phyloP scores from a whole-genome alignment of 257 asterid species.

The Cruciata laevipes region DNA sequence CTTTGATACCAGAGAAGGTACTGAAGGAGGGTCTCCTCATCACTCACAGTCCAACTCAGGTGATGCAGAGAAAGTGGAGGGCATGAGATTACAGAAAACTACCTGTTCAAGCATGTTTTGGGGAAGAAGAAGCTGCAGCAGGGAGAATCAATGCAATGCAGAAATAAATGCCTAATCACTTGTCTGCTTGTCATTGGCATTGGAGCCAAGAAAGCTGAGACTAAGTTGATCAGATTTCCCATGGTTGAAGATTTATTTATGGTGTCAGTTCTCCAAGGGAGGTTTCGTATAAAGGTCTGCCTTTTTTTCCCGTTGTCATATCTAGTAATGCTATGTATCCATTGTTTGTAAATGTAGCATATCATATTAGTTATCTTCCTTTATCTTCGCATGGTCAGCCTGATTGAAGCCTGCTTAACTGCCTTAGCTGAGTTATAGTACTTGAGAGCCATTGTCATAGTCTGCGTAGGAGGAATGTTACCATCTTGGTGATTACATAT shows the following conservation, averaged over 20 bases:
- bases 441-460: background rate
- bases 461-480: background rate
- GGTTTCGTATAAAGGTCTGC: background rate
- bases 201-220: conserved; percentile 1
- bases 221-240: too few relatives aligned
- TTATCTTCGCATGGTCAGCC: background rate
- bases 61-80: conserved; percentile 51
- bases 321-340: background rate
- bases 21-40: conserved; percentile 51
- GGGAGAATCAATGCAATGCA: conserved; percentile 93
- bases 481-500: background rate
- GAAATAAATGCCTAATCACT: conserved; percentile 61
- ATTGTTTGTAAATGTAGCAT: conserved; percentile 3
- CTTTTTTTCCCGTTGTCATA: background rate
- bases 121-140: conserved; percentile 95
- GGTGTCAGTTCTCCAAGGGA: background rate
- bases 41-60: conserved; percentile 38
- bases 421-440: background rate
- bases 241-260: background rate
- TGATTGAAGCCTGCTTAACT: conserved; percentile 5
- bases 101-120: conserved; percentile 89
- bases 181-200: background rate
- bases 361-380: background rate
- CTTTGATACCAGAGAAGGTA: conserved; percentile 48
- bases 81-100: conserved; percentile 57